Conservation (phyloP, 345 rosid species). For the Passiflora organensis region DNA sequence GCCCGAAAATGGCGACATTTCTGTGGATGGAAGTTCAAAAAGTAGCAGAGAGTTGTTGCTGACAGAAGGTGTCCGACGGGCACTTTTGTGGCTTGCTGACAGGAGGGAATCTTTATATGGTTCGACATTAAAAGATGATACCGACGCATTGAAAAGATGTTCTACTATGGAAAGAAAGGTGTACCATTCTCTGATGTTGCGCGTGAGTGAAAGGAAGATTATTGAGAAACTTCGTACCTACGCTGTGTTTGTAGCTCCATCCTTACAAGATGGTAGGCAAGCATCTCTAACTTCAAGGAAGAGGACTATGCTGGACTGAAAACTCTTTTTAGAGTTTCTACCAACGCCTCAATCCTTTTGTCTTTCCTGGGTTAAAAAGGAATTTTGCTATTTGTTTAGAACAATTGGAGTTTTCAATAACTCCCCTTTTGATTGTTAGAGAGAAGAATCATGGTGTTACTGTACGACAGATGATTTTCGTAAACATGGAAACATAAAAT, state of each 20-base stretch:
- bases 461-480: no score
- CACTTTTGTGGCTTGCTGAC: conserved; percentile 58
- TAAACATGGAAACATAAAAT: no score
- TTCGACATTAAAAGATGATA: conserved; percentile 41
- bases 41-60: conserved; percentile 38
- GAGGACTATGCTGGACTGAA: no score
- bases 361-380: no score
- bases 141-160: conserved; percentile 35
- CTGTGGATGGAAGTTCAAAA: conserved; percentile 27
- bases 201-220: conserved; percentile 68
- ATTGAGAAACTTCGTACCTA: conserved; percentile 55
- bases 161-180: conserved; percentile 44
- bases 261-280: conserved; percentile 1
- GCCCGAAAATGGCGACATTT: conserved; percentile 26
- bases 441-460: no score
- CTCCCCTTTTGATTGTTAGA: no score
- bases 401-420: no score
- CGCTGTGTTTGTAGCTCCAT: conserved; percentile 14
- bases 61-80: conserved; percentile 55
- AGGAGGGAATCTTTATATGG: conserved; percentile 61
- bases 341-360: no score
- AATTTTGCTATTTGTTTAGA: no score
- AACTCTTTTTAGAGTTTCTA: no score
- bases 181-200: conserved; percentile 53
- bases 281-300: neutral